Percentiles rank a stretch among this genome's conserved stretches.
Conservation (phyloP, 1,139 yeast species). For the Kluyveromyces marxianus region DNA sequence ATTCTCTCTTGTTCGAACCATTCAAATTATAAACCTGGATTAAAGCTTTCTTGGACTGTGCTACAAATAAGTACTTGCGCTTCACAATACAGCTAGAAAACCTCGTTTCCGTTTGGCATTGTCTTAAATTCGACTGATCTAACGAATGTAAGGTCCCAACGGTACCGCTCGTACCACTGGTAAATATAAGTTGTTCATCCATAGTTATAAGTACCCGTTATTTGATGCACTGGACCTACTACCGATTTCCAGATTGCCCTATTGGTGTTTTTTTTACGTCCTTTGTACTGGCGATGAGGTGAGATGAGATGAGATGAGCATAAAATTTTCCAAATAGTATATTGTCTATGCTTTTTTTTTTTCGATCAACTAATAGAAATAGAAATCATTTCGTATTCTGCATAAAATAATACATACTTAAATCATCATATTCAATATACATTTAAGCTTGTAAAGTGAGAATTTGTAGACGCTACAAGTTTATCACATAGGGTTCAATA, state of each 20-base stretch:
- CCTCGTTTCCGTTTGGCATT: constrained; percentile 32
- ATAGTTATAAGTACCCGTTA: constrained; percentile 8
- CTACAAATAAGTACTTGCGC: constrained; percentile 47
- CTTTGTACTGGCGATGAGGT: too few species aligned
- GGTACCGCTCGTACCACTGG: constrained; percentile 24
- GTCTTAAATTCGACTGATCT: constrained; percentile 26
- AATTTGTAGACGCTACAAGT: too few species aligned
- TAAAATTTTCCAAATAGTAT: constrained; percentile 6
- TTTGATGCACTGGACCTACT: too few species aligned
- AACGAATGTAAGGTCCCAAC: constrained; percentile 25
- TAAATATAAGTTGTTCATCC: constrained; percentile 29
- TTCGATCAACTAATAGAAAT: not conserved
- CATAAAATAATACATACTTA: too few species aligned
- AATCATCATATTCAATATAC: too few species aligned
- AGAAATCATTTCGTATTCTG: not conserved
- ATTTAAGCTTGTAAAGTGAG: too few species aligned
- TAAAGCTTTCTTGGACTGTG: constrained; percentile 63
- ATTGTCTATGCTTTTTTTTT: constrained; percentile 2
- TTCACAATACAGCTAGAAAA: constrained; percentile 37
- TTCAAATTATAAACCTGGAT: constrained; percentile 68
- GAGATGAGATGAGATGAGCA: constrained; percentile 19
- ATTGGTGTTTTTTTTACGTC: too few species aligned
- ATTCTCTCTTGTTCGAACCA: constrained; percentile 46
- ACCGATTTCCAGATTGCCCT: too few species aligned
- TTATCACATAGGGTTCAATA: too few species aligned